Conservation (phyloP, 306 rosid genomes). For the Pachyrhizus erosus region DNA sequence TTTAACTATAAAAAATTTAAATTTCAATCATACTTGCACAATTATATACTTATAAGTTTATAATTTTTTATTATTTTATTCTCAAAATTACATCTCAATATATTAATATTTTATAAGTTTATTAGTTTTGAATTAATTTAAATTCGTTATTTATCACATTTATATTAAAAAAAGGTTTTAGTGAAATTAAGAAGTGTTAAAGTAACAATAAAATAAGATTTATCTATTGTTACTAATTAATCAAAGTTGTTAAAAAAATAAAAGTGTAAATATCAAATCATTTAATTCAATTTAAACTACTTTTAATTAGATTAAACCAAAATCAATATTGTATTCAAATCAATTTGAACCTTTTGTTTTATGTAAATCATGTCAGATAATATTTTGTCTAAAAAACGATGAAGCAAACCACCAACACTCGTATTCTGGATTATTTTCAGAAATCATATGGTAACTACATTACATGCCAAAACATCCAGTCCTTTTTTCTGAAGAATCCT, state of each 20-base stretch:
- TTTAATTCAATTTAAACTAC: too few relatives aligned
- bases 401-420: not conserved
- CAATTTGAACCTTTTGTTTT: not conserved
- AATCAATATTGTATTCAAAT: not conserved
- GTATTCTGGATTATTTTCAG: not conserved
- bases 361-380: not conserved
- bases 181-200: too few relatives aligned
- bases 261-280: too few relatives aligned
- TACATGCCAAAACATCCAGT: not conserved
- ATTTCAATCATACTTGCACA: not conserved
- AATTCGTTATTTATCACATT: too few relatives aligned
- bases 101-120: too few relatives aligned
- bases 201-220: not conserved
- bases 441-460: constrained; percentile 1
- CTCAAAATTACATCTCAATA: not conserved
- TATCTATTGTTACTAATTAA: not conserved
- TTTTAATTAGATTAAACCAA: too few relatives aligned
- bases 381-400: not conserved
- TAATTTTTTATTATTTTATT: not conserved
- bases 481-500: constrained; percentile 36
- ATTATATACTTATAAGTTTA: not conserved
- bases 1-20: too few relatives aligned
- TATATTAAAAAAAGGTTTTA: too few relatives aligned
- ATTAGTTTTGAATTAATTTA: too few relatives aligned
- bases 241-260: too few relatives aligned